Evolutionary conservation across 805 yeast genomes (phyloP).

Genomic region (Diddensiella santjacobensis): DNA sequence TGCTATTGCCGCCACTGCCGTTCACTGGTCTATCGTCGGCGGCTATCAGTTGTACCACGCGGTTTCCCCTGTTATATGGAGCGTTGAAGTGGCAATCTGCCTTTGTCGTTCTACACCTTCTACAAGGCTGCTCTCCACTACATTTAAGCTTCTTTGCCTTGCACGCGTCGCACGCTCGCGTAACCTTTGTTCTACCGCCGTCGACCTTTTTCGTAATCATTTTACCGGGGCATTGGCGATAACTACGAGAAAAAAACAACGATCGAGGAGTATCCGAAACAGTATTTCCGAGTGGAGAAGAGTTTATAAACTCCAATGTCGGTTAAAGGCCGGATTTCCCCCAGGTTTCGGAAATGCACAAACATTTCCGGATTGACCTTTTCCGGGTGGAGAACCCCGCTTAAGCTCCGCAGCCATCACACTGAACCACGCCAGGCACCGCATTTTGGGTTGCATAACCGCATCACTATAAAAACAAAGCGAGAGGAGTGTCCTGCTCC

Average conservation of each 20-base stretch:
- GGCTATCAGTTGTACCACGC: background rate
- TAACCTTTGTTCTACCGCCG: slow-evolving; percentile 3
- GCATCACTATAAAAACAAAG: background rate
- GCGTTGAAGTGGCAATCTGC: slow-evolving; percentile 3
- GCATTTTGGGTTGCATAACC: background rate
- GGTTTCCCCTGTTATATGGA: slow-evolving; percentile 3
- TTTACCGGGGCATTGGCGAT: no score
- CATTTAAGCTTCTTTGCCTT: slow-evolving; percentile 8
- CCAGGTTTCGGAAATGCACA: background rate
- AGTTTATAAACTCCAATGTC: no score
- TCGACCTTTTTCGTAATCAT: background rate
- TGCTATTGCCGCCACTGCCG: background rate
- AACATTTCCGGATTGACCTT: background rate
- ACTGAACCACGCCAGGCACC: background rate
- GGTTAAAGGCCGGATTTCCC: no score
- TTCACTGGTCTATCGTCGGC: background rate
- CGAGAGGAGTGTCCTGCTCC: background rate
- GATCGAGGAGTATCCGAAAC: background rate
- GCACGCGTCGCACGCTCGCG: slow-evolving; percentile 11
- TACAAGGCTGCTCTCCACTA: slow-evolving; percentile 8
- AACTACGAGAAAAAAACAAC: no score
- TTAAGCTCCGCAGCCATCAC: background rate
- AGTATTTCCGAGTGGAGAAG: background rate
- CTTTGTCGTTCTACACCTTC: background rate
- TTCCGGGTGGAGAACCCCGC: background rate